These are phyloP conservation scores for Taxillus chinensis DNA, from an alignment of 164 flowering plant species.

Conservation along the genomic window DNA sequence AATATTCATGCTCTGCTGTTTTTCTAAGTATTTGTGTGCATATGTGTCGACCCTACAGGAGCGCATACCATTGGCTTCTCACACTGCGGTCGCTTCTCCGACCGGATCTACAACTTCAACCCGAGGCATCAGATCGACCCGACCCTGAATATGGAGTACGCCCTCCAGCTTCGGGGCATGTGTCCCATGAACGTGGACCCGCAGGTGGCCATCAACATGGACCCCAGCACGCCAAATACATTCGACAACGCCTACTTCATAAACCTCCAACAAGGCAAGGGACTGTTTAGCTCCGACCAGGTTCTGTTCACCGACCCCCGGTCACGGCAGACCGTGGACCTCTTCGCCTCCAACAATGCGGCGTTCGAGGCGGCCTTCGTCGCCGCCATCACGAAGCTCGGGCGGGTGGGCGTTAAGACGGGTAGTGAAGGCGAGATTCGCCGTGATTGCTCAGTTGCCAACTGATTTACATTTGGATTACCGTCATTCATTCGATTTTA, in stretches of 20 bases:
- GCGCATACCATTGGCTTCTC: conserved; percentile 41
- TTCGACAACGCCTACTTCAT: conserved; percentile 31
- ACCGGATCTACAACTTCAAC: conserved; percentile 27
- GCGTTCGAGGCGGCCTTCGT: conserved; percentile 29
- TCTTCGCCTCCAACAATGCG: conserved; percentile 22
- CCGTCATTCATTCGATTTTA: too few relatives aligned
- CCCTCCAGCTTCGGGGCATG: conserved; percentile 20
- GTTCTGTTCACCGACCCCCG: conserved; percentile 25
- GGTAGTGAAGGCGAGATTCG: conserved; percentile 38
- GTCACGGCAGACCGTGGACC: conserved; percentile 20
- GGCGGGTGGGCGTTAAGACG: conserved; percentile 35
- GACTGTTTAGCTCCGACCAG: conserved; percentile 32
- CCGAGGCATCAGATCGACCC: conserved; percentile 21
- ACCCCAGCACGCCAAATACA: conserved; percentile 23
- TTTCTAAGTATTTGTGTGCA: too few relatives aligned
- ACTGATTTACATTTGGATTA: conserved; percentile 2
- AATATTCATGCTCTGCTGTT: too few relatives aligned
- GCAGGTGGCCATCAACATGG: conserved; percentile 29
- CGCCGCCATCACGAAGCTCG: conserved; percentile 39
- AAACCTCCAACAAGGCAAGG: conserved; percentile 28
- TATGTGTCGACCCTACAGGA: background rate
- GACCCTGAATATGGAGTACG: conserved; percentile 24
- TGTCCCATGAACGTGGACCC: conserved; percentile 43
- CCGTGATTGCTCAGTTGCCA: conserved; percentile 21
- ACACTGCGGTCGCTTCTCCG: conserved; percentile 33